Percentiles rank a stretch among this genome's conserved stretches.
phyloP scores from a whole-genome alignment of 148 eudicot species.

The Arbutus unedo region DNA sequence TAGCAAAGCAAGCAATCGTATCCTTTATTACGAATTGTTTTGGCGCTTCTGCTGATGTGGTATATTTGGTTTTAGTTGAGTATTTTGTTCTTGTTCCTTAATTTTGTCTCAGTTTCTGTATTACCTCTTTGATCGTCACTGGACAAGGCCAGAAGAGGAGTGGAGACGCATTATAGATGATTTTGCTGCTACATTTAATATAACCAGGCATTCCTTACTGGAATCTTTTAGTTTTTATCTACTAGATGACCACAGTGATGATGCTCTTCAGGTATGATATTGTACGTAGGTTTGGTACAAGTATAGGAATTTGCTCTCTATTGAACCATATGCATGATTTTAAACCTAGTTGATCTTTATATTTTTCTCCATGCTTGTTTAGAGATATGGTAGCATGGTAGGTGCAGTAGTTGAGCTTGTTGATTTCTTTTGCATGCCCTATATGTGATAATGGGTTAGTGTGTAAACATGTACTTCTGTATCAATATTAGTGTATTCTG shows the following conservation, averaged over 20 bases:
- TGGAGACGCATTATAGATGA: constrained; percentile 81
- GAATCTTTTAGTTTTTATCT: constrained; percentile 90
- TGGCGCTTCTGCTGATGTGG: neutral
- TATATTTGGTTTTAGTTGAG: neutral
- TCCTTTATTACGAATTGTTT: constrained; percentile 42
- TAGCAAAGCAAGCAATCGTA: constrained; percentile 95
- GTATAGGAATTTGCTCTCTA: neutral
- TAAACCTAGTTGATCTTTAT: neutral
- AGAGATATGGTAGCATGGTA: neutral
- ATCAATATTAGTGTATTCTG: neutral
- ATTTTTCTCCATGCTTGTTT: neutral
- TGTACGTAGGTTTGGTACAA: neutral
- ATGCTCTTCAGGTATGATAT: constrained; percentile 70
- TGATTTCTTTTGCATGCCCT: neutral
- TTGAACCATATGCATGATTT: neutral
- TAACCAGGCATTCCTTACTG: constrained; percentile 68
- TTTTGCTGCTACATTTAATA: constrained; percentile 81
- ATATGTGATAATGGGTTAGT: neutral
- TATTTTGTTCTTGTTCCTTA: constrained; percentile 34
- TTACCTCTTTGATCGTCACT: constrained; percentile 87
- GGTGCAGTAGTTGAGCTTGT: neutral
- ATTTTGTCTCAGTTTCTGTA: constrained; percentile 64
- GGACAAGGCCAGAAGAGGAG: constrained; percentile 63
- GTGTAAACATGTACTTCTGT: neutral
- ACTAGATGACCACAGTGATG: constrained; percentile 76